Conservation (phyloP, 2,329 filamentous ascomycete genomes). For the Aureobasidium sp. region DNA sequence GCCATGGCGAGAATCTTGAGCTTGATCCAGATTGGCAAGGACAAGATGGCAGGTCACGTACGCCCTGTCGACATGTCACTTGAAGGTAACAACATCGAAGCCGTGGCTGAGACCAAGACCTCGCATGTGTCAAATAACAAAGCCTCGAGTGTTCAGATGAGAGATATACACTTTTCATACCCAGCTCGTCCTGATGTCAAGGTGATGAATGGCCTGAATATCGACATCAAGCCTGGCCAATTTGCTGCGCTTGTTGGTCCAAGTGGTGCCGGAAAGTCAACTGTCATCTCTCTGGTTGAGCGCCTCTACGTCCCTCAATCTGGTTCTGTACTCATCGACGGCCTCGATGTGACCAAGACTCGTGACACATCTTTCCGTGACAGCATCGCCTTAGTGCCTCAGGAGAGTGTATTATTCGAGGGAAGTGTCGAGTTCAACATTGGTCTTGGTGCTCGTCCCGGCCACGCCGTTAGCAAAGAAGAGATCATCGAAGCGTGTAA, state of each 20-base stretch:
- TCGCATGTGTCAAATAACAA: conserved; percentile 14
- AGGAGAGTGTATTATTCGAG: conserved; percentile 42
- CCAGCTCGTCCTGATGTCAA: conserved; percentile 51
- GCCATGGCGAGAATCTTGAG: conserved; percentile 51
- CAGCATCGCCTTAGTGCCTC: conserved; percentile 38
- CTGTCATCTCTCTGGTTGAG: conserved; percentile 33
- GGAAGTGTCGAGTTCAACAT: conserved; percentile 36
- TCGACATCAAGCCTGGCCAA: conserved; percentile 29
- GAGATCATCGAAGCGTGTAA: conserved; percentile 61
- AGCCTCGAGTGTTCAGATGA: conserved; percentile 41
- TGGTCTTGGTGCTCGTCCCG: conserved; percentile 39
- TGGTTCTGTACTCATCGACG: conserved; percentile 54
- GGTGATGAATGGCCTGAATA: conserved; percentile 40
- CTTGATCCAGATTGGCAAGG: conserved; percentile 31
- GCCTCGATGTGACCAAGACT: conserved; percentile 29
- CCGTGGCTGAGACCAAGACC: conserved; percentile 16
- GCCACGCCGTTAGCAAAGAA: conserved; percentile 45
- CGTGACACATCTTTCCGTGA: conserved; percentile 33
- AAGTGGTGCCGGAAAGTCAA: conserved; percentile 34
- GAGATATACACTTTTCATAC: conserved; percentile 56
- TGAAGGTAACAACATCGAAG: conserved; percentile 25
- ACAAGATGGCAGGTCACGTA: conserved; percentile 16
- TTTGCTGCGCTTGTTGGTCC: conserved; percentile 36
- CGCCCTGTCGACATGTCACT: conserved; percentile 6
- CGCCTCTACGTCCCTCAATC: conserved; percentile 53